Conservation (phyloP, 2,329 filamentous ascomycete genomes). For the Shiraia sp. region DNA sequence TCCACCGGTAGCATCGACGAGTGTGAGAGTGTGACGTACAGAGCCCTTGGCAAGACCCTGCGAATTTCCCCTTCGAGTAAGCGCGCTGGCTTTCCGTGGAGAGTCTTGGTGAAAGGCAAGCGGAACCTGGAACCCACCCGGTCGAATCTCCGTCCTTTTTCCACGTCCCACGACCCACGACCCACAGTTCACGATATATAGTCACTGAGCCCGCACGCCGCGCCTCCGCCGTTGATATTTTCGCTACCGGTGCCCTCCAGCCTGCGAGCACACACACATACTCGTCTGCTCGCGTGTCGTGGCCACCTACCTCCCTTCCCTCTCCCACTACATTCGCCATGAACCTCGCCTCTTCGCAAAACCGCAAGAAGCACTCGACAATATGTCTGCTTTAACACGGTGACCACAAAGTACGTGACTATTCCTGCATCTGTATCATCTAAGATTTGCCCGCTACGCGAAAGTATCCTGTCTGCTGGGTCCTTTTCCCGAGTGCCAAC, state of each 20-base stretch:
- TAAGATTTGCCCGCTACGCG: background rate
- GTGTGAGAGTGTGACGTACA: conserved; percentile 8
- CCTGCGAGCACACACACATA: conserved; percentile 12
- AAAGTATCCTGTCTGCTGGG: no score
- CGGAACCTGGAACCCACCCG: conserved; percentile 8
- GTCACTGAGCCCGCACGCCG: background rate
- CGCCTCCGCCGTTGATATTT: conserved; percentile 5
- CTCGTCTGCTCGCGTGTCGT: no score
- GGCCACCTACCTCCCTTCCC: conserved; percentile 1
- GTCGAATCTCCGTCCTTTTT: conserved; percentile 7
- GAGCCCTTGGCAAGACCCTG: conserved; percentile 9
- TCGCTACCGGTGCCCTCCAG: conserved; percentile 21
- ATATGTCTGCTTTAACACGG: conserved; percentile 32
- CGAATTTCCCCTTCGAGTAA: conserved; percentile 7
- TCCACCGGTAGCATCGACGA: no score
- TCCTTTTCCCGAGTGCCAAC: no score
- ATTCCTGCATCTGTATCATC: background rate
- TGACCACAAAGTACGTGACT: conserved; percentile 30
- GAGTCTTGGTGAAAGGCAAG: conserved; percentile 10
- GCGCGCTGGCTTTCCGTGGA: conserved; percentile 4
- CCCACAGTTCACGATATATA: conserved; percentile 13
- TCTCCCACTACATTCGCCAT: conserved; percentile 19
- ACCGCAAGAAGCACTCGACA: conserved; percentile 30
- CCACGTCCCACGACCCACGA: conserved; percentile 12
- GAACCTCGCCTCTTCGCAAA: conserved; percentile 31